These are phyloP conservation scores for Solanum hybrid DNA, from an alignment of 305 asterid genomes.

Conservation along the genomic window DNA sequence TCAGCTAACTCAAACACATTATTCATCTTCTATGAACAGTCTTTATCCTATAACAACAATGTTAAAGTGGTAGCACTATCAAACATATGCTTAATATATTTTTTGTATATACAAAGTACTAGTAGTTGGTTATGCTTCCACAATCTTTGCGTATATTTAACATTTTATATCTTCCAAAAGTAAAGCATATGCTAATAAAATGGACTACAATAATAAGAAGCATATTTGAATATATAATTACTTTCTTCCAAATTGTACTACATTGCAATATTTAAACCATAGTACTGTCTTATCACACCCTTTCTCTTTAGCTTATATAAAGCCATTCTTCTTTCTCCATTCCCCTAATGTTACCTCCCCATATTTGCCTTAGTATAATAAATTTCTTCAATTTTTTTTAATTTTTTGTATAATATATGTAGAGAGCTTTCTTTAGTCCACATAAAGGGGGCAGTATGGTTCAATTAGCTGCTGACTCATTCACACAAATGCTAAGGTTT, in stretches of 20 bases:
- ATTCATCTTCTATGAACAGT: neutral
- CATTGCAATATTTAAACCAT: neutral
- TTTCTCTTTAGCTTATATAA: neutral
- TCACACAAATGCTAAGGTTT: slow-evolving; percentile 71
- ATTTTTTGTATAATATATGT: neutral
- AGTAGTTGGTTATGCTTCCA: neutral
- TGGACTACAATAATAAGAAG: neutral
- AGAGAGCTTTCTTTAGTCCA: slow-evolving; percentile 98
- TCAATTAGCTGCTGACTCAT: slow-evolving; percentile 94
- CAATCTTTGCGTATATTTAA: neutral
- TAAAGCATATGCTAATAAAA: neutral
- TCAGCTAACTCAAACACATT: neutral
- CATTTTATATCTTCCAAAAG: neutral
- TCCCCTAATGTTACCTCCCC: neutral
- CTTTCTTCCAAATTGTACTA: neutral
- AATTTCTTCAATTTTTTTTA: neutral
- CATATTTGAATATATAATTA: neutral
- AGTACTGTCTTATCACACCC: neutral
- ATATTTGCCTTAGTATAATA: neutral
- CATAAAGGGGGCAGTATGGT: slow-evolving; percentile 48
- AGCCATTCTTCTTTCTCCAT: neutral
- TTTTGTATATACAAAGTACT: neutral
- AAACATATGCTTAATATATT: neutral
- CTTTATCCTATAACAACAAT: neutral
- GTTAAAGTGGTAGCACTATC: neutral